Conservation (phyloP, 1,284 basidiomycete species). For the Ceratobasidium sp. region DNA sequence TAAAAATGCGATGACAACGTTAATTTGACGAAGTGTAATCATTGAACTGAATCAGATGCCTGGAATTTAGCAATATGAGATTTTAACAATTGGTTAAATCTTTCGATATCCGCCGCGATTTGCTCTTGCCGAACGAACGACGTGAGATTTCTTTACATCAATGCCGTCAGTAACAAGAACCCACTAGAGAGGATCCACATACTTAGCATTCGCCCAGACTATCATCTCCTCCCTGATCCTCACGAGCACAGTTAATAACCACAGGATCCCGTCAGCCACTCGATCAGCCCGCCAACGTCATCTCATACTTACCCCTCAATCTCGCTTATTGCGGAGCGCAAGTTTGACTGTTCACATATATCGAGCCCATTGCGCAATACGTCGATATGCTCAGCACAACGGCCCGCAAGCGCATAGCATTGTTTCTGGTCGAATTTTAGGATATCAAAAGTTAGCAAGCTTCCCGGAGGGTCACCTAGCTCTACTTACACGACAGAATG, state of each 20-base stretch:
- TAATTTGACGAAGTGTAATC: not conserved
- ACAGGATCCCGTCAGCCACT: not conserved
- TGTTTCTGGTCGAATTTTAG: slow-evolving; percentile 10
- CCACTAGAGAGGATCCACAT: not conserved
- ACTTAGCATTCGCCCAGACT: slow-evolving; percentile 14
- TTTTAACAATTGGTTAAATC: slow-evolving; percentile 19
- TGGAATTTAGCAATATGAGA: not conserved
- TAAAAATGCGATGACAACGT: not conserved
- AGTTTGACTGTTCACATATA: not conserved
- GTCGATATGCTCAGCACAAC: slow-evolving; percentile 7
- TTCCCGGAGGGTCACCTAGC: not conserved
- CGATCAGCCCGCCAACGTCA: not conserved
- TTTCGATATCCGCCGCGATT: slow-evolving; percentile 2
- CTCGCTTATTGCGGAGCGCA: slow-evolving; percentile 20
- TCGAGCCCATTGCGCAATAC: not conserved
- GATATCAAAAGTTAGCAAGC: not conserved
- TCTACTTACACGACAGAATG: slow-evolving; percentile 8
- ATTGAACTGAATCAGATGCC: not conserved
- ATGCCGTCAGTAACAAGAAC: not conserved
- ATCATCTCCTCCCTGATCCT: not conserved
- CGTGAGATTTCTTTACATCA: slow-evolving; percentile 2
- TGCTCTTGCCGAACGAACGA: slow-evolving; percentile 18
- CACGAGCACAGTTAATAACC: slow-evolving; percentile 4
- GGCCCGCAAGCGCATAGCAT: slow-evolving; percentile 3
- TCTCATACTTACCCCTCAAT: slow-evolving; percentile 7